phyloP scores from a whole-genome alignment of 257 asterid genomes.

The Solanum ossicruentum region DNA sequence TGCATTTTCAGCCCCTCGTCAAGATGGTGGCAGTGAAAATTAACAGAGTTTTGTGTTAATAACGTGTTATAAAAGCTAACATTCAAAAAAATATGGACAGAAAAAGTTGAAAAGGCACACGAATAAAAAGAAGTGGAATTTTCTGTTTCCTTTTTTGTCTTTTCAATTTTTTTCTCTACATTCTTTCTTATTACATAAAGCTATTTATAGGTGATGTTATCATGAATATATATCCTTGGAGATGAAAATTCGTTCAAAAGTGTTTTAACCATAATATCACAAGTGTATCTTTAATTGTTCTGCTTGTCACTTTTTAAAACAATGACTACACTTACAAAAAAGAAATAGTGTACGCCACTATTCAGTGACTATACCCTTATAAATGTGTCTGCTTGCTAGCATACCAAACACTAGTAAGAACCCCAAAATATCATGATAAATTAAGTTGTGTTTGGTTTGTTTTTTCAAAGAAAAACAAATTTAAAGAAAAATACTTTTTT shows the following conservation, averaged over 20 bases:
- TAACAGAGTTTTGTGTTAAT: no score
- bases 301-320: neutral
- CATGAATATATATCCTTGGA: neutral
- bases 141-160: no score
- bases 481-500: neutral
- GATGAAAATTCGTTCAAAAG: neutral
- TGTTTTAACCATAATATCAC: neutral
- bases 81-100: no score
- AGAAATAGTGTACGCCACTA: neutral
- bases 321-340: neutral
- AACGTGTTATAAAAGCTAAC: no score
- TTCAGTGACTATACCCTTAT: neutral
- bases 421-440: neutral
- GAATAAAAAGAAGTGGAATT: no score
- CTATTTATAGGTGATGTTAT: no score
- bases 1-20: no score
- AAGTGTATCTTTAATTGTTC: neutral
- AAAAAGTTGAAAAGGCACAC: no score
- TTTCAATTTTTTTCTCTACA: no score
- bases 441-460: neutral
- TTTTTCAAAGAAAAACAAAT: neutral
- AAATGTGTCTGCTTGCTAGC: neutral
- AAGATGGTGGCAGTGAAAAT: no score
- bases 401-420: neutral
- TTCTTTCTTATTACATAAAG: no score